Percentiles rank a stretch among this genome's conserved stretches.
Evolutionary conservation across 805 yeast genomes (phyloP).

Genomic region (Ogataea pilisensis): DNA sequence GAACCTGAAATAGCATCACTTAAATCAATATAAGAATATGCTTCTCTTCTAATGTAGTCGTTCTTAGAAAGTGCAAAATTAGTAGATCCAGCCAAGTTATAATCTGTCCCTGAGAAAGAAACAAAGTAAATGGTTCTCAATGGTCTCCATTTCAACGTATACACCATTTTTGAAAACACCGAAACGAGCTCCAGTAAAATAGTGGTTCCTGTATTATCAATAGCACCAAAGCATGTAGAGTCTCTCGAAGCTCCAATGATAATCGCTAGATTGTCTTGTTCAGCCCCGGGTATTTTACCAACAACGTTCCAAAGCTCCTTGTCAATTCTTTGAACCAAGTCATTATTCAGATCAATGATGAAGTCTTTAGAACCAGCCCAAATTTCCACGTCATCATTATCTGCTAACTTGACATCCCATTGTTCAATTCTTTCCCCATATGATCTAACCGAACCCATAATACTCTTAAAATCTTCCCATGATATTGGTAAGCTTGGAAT

Average conservation of each 20-base stretch:
- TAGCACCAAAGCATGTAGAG: slow-evolving; percentile 63
- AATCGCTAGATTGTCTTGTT: slow-evolving; percentile 68
- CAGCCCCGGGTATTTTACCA: slow-evolving; percentile 75
- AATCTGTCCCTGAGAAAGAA: slow-evolving; percentile 79
- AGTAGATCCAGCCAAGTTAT: slow-evolving; percentile 80
- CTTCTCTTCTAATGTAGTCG: slow-evolving; percentile 53
- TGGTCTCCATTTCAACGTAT: slow-evolving; percentile 74
- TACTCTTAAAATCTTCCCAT: slow-evolving; percentile 57
- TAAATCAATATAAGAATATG: slow-evolving; percentile 69
- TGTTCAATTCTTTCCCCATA: slow-evolving; percentile 35
- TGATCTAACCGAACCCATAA: slow-evolving; percentile 35
- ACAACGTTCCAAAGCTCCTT: slow-evolving; percentile 78
- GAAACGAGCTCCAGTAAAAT: slow-evolving; percentile 67
- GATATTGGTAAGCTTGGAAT: slow-evolving; percentile 79
- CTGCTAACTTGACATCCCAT: slow-evolving; percentile 32
- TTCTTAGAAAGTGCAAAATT: slow-evolving; percentile 62
- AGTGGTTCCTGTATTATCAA: slow-evolving; percentile 72
- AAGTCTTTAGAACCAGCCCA: slow-evolving; percentile 41
- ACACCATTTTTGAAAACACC: slow-evolving; percentile 58
- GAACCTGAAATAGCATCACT: slow-evolving; percentile 58
- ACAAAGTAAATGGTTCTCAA: slow-evolving; percentile 75
- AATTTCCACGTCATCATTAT: slow-evolving; percentile 29
- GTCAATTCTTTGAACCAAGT: slow-evolving; percentile 42
- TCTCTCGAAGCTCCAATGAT: slow-evolving; percentile 84
- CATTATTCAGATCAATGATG: slow-evolving; percentile 28